These are phyloP conservation scores for Paramecium caudatum DNA, from an alignment of 73 alveolate species.

Conservation along the genomic window DNA sequence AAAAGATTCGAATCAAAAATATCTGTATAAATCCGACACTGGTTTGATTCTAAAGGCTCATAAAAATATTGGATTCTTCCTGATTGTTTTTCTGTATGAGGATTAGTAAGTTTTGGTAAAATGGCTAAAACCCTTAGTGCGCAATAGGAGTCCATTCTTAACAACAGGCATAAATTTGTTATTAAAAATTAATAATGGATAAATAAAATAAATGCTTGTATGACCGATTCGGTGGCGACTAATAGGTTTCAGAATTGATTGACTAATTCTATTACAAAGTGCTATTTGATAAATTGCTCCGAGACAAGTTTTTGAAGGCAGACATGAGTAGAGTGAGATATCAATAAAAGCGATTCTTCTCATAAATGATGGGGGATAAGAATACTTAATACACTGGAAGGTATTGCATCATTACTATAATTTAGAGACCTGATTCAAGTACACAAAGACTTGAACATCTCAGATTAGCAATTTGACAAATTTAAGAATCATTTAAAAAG, in stretches of 20 bases:
- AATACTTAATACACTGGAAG: constrained; percentile 46
- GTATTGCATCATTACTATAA: neutral
- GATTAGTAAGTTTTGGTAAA: too few relatives aligned
- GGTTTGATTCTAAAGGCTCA: too few relatives aligned
- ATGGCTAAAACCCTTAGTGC: too few relatives aligned
- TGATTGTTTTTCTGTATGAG: too few relatives aligned
- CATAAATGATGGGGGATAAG: constrained; percentile 67
- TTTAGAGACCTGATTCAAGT: constrained; percentile 51
- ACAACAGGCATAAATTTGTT: too few relatives aligned
- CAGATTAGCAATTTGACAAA: constrained; percentile 30
- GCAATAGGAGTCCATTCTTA: too few relatives aligned
- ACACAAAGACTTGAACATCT: neutral
- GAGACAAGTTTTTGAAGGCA: constrained; percentile 46
- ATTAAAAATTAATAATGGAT: constrained; percentile 14
- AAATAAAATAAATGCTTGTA: neutral
- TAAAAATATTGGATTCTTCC: too few relatives aligned
- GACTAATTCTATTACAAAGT: constrained; percentile 58
- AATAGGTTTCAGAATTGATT: constrained; percentile 43
- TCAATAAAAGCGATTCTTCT: constrained; percentile 61
- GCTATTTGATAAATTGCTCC: constrained; percentile 38
- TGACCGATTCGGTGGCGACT: constrained; percentile 66
- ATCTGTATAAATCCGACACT: too few relatives aligned
- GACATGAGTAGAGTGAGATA: constrained; percentile 63
- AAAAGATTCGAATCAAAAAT: too few relatives aligned
- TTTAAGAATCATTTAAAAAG: constrained; percentile 18